Percentiles rank a stretch among this genome's conserved stretches.
Conservation (phyloP, 2,329 filamentous ascomycete genomes). For the Phaeosphaeriaceae sp. region DNA sequence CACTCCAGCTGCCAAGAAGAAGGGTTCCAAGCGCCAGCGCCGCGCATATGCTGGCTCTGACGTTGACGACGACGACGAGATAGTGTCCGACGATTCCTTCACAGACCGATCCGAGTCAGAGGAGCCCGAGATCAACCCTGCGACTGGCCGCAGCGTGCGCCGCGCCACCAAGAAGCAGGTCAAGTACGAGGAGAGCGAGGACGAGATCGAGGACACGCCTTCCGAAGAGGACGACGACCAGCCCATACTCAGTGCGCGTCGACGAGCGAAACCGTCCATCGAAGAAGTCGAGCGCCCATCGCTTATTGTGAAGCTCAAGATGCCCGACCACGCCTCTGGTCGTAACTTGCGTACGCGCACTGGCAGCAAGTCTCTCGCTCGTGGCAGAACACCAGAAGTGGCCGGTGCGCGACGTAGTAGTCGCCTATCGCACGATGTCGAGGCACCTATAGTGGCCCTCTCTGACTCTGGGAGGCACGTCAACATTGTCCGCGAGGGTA, state of each 20-base stretch:
- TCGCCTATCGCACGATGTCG: conserved; percentile 65
- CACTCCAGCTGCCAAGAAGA: conserved; percentile 39
- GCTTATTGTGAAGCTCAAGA: conserved; percentile 53
- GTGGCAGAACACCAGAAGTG: conserved; percentile 49
- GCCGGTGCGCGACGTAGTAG: conserved; percentile 61
- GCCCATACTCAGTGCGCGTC: conserved; percentile 22
- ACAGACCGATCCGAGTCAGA: conserved; percentile 50
- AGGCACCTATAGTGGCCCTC: conserved; percentile 64
- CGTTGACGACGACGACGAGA: conserved; percentile 57
- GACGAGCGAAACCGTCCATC: conserved; percentile 35
- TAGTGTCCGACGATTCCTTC: conserved; percentile 55
- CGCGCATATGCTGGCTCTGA: conserved; percentile 45
- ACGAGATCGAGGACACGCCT: conserved; percentile 51
- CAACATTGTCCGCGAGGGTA: conserved; percentile 62
- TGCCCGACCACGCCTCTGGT: conserved; percentile 34
- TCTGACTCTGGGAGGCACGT: conserved; percentile 67
- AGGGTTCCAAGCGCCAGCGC: conserved; percentile 42
- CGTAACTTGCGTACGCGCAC: conserved; percentile 48
- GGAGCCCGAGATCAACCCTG: conserved; percentile 63
- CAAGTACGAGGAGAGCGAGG: conserved; percentile 65
- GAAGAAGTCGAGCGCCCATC: conserved; percentile 39
- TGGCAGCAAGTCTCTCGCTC: conserved; percentile 47
- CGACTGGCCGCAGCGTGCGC: conserved; percentile 63
- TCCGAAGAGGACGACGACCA: conserved; percentile 40
- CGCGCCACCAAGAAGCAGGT: conserved; percentile 63